Percentiles rank a stretch among this genome's conserved stretches.
Evolutionary conservation across 176 grass and related monocot species (phyloP).

Genomic region (Phoenix dactylifera): DNA sequence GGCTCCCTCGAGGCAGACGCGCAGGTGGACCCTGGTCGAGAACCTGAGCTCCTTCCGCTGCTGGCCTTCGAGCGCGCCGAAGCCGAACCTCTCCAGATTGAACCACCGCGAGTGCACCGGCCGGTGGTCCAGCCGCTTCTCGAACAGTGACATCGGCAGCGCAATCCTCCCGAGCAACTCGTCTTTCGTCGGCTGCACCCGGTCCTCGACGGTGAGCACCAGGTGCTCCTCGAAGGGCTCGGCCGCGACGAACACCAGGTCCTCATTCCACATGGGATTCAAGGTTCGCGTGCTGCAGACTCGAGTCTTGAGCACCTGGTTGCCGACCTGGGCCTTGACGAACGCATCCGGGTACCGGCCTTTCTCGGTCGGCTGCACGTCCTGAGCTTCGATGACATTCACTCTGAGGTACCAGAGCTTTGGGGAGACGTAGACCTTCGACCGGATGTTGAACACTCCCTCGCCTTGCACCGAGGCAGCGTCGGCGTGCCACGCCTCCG

Average conservation of each 20-base stretch:
- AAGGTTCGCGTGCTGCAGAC: background rate
- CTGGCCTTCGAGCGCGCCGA: conserved; percentile 8
- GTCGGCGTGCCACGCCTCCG: conserved; percentile 18
- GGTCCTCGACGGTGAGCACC: conserved; percentile 18
- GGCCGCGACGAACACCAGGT: conserved; percentile 16
- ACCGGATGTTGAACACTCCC: conserved; percentile 18
- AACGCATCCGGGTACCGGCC: conserved; percentile 7
- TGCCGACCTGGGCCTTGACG: conserved; percentile 21
- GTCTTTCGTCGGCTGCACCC: conserved; percentile 1
- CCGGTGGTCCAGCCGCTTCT: conserved; percentile 12
- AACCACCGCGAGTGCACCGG: conserved; percentile 14
- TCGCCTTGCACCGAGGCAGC: conserved; percentile 7
- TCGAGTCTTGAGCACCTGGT: conserved; percentile 17
- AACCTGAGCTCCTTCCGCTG: conserved; percentile 13
- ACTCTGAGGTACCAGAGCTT: conserved; percentile 24
- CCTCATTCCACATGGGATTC: conserved; percentile 9
- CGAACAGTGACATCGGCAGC: conserved; percentile 2
- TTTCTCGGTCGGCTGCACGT: conserved; percentile 10
- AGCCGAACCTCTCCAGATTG: conserved; percentile 14
- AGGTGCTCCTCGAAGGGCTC: conserved; percentile 18
- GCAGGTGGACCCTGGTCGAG: conserved; percentile 18
- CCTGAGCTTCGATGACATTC: conserved; percentile 21
- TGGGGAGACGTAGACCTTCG: conserved; percentile 18
- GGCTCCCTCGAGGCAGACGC: conserved; percentile 18
- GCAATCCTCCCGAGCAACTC: conserved; percentile 7